Base-by-base conservation (phyloP, 208 protist species). In the Leishmania gerbilli region DNA sequence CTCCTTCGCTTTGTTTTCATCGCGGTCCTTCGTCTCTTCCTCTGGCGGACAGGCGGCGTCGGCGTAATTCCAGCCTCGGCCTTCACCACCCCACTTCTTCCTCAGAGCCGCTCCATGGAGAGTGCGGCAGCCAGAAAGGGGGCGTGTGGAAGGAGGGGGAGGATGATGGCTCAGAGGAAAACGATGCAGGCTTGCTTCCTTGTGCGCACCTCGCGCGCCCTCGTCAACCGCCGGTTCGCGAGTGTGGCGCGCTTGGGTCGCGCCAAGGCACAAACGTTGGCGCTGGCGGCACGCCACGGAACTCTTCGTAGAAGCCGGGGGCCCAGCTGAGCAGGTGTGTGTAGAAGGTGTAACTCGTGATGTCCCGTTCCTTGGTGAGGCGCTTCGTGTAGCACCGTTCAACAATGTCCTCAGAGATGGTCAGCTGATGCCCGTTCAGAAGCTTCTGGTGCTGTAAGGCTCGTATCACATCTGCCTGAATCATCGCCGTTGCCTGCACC, bases 281-380 rank as follows among this genome's bases (percentile, higher is more conserved):
- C 15, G 81, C 47, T n/a, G 83, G 79, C 24, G 79, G 80, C 24
- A 80, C 69, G 5, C 71, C 85, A 13, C 80, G 76, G 45, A 81
- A 84, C 83, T 93, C 89, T 68, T 88, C 81, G 86, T 97, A 97
- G 84, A 95, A 92, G 45, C 89, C 86, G 17, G 92, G 92, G 31
- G 85, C 85, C 92, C 94, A 97, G 85, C 91, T 95, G n/a, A 97
- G 92, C 71, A 97, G 79, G 74, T 97, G 94, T 8, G 89, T 83
- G 78, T 95, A 95, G 84, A 97, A 97, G 78, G 87, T 93, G 81
- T 93, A 97, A 84, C 91, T 95, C 60, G 87, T 84, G 76, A 88
- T 82, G 74, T 93, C 91, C 37, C 86, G 79, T 85, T 97, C 94
- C 42, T 89, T 92, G 49, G 89, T 85, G 31, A 94, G 76, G n/a